Conservation (phyloP, 1,284 basidiomycete species). For the Melampsora allii-populina region DNA sequence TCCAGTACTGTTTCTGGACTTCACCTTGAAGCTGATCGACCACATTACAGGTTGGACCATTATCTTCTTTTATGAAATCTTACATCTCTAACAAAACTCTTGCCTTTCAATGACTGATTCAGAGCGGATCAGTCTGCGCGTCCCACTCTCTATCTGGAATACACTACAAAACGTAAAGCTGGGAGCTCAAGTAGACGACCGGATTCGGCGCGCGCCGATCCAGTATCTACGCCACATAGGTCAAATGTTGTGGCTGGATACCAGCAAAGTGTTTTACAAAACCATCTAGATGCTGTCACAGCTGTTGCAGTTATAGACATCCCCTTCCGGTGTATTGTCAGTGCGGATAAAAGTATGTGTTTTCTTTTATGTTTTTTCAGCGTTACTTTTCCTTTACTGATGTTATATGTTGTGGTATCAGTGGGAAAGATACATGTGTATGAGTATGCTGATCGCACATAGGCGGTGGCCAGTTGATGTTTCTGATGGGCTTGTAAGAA, state of each 20-base stretch:
- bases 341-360: conserved; percentile 62
- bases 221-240: conserved; percentile 57
- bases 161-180: conserved; percentile 14
- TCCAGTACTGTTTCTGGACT: conserved; percentile 69
- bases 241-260: conserved; percentile 72
- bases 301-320: conserved; percentile 75
- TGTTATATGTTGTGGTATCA: not conserved
- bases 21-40: conserved; percentile 66
- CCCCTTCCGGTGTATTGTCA: conserved; percentile 80
- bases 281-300: conserved; percentile 79
- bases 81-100: not conserved
- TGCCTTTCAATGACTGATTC: not conserved
- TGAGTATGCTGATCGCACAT: not conserved
- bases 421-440: conserved; percentile 6
- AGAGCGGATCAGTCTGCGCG: conserved; percentile 41
- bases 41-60: conserved; percentile 63
- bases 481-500: too few species aligned
- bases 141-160: conserved; percentile 42
- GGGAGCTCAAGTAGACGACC: conserved; percentile 40
- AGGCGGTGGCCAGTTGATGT: not conserved
- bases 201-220: conserved; percentile 13
- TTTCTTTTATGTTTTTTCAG: not conserved
- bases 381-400: not conserved
- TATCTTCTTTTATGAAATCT: not conserved
- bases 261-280: conserved; percentile 70